These are phyloP conservation scores for Lasiodiplodia sp. DNA, from an alignment of 2,329 filamentous ascomycete genomes.

Conservation along the genomic window DNA sequence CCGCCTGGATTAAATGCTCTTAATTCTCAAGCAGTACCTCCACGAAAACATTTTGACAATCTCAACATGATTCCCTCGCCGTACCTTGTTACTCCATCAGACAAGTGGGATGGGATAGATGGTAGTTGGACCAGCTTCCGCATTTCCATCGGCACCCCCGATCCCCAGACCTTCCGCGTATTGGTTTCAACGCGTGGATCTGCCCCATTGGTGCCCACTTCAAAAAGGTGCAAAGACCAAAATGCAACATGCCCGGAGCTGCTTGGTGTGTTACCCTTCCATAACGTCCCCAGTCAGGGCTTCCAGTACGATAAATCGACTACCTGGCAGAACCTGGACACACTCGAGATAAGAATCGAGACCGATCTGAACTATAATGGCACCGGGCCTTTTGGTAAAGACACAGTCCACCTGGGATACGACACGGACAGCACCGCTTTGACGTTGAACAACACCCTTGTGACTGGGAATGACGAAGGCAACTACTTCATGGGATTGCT, in stretches of 20 bases:
- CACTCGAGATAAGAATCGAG: no score
- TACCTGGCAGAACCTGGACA: no score
- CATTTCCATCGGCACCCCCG: conserved; percentile 48
- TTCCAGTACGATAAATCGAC: no score
- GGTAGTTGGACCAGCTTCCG: conserved; percentile 52
- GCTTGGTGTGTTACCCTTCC: no score
- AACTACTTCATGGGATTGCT: conserved; percentile 38
- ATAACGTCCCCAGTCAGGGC: no score
- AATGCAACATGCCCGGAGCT: no score
- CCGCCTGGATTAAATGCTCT: no score
- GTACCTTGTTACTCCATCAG: background rate
- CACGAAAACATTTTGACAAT: background rate
- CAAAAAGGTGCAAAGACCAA: no score
- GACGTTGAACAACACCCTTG: conserved; percentile 41
- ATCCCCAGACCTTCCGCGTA: conserved; percentile 45
- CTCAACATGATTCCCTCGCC: background rate
- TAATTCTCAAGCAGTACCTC: background rate
- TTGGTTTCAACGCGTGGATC: conserved; percentile 43
- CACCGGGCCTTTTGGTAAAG: no score
- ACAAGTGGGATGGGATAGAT: conserved; percentile 49
- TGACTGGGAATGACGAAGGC: conserved; percentile 40
- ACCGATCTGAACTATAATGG: no score
- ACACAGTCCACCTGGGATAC: conserved; percentile 34
- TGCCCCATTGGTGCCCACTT: conserved; percentile 14
- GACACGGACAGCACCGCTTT: conserved; percentile 34